Evolutionary conservation across 164 flowering plant species (phyloP), one percentile per base, ranked within the genome.

Genomic region (Magnolia kwangsiensis): DNA sequence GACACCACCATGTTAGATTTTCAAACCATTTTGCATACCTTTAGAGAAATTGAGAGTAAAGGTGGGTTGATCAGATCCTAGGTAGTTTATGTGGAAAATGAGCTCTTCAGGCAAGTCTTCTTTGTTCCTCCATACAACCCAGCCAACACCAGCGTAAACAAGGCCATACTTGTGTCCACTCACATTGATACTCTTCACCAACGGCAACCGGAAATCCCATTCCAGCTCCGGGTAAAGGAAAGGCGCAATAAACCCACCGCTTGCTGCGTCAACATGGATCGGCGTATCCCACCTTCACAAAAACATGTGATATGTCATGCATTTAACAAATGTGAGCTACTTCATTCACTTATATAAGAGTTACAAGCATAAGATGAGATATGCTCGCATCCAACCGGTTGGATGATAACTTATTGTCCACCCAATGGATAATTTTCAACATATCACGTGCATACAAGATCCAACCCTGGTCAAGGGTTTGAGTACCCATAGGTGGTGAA

Each of bases 91-190:
- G 67, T 88, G 95, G 79, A 90, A 90, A 68, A 88, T 77, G 55
- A 91, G 91, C 29, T 89, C 95, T 0, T 91, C 95, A 0, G 95
- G 95, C 78, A 91, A 80, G 58, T 89, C 95, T 0, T 82, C 87
- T 31, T 87, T 88, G 77, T 75, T 80, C 80, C 90, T 87, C 95
- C 91, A 89, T 6, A 89, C 83, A 16, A 84, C 87, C 92, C 92
- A 90, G 10, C 95, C 95, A 20, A 90, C 81, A 29, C 94, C 94
- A 24, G 95, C 83, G 58, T 91, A 91, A 10, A 89, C 91, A 16
- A 91, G 89, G 13, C 92, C 94, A 77, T 88, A 89, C 78, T 89
- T 90, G 78, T 90, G 94, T 14, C 94, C 94, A 67, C 94, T 90
- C 13, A 89, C 94, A 79, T 91, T 91, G 51, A 91, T 91, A 79